These are phyloP conservation scores for Hericium alpestre DNA, from an alignment of 768 basidiomycete species.

Conservation along the genomic window DNA sequence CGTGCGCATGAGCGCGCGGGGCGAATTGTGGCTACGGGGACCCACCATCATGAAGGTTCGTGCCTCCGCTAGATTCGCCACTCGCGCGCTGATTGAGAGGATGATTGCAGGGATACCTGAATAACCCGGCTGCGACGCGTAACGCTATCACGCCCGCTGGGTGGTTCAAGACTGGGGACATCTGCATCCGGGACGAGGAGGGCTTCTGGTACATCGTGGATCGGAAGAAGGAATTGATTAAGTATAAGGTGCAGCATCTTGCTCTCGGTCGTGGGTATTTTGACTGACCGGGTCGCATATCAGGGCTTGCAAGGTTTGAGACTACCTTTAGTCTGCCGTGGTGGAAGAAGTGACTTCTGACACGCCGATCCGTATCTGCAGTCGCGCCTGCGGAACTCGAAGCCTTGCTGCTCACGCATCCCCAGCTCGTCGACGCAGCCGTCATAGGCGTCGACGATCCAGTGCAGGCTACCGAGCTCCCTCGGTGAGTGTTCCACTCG, in stretches of 20 bases:
- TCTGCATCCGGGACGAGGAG: slow-evolving; percentile 53
- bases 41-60: slow-evolving; percentile 69
- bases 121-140: slow-evolving; percentile 59
- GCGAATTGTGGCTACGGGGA: slow-evolving; percentile 78
- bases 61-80: not conserved
- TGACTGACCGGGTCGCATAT: not conserved
- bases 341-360: not conserved
- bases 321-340: not conserved
- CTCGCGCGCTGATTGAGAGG: too few relatives aligned
- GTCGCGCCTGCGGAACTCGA: slow-evolving; percentile 86
- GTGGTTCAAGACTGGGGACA: slow-evolving; percentile 89
- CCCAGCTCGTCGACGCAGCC: slow-evolving; percentile 66
- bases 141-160: slow-evolving; percentile 58
- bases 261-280: not conserved
- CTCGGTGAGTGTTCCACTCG: slow-evolving; percentile 33
- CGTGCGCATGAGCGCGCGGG: slow-evolving; percentile 43
- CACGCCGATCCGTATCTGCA: slow-evolving; percentile 16
- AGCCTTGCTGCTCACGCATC: slow-evolving; percentile 61
- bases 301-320: slow-evolving; percentile 16
- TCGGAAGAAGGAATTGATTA: slow-evolving; percentile 64
- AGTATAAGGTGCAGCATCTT: slow-evolving; percentile 44
- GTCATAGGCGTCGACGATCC: slow-evolving; percentile 67
- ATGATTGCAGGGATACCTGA: slow-evolving; percentile 53
- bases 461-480: slow-evolving; percentile 71
- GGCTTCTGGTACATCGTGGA: slow-evolving; percentile 73